Evolutionary conservation across 23 red algal genomes (phyloP), one percentile per base, ranked within the genome.

Genomic region (Gracilaria vermiculophylla): DNA sequence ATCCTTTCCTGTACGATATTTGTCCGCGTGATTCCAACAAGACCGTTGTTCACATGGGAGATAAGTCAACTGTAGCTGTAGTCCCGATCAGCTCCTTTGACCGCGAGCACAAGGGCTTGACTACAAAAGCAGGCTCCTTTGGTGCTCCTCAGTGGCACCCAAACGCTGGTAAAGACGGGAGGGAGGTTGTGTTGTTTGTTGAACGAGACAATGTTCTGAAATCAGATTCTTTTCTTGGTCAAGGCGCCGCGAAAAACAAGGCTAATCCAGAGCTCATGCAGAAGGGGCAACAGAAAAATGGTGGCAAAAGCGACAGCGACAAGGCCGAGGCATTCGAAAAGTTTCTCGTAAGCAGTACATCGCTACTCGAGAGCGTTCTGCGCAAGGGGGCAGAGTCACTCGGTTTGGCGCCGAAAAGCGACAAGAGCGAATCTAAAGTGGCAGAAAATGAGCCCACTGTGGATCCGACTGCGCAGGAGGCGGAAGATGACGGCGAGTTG

Each of bases 101-200:
- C 32, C 52, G 60, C 24, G 47, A 43, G 47, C 49, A 51, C 37
- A 53, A 80, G 27, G 29, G 34, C 3, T 19, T 90, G 53, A 90
- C 73, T n/a, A 48, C 65, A 40, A 72, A 21, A 11, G 86, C 86
- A 55, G 86, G 86, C 27, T 49, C 52, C 29, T 90, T 90, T 80
- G 86, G 86, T 4, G 62, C 86, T 21, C 86, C 86, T 11, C 86
- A 90, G 73, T 90, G 86, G 86, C 86, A 90, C 37, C 86, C 86
- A n/a, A 67, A 52, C 40, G 57, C 43, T n/a, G 86, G 86, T 21
- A 47, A 67, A 39, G 75, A 80, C 58, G 86, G 86, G 23, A 50
- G 86, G 36, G 86, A 90, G 35, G 86, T 90, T 47, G 73, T 90
- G 15, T 48, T 90, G 44, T 90, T 79, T 67, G 86, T 90, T 37